These are phyloP conservation scores for Lagenidium giganteum DNA, from an alignment of 352 stramenopile genomes.

Conservation along the genomic window DNA sequence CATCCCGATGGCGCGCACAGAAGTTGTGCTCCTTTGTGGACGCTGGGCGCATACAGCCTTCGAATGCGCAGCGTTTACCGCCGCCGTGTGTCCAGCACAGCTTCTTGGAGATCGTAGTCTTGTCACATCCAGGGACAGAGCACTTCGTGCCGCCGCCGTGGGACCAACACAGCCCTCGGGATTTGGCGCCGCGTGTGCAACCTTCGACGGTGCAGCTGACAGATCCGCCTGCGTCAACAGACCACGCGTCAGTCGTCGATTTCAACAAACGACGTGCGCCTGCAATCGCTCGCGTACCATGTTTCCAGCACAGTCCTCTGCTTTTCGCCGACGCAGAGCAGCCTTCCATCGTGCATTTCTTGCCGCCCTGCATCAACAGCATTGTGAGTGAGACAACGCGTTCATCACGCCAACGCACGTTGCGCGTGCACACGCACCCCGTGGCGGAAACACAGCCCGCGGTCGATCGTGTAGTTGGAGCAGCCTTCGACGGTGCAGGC, in stretches of 20 bases:
- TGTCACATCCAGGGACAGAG: constrained; percentile 10
- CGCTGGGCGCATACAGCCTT: constrained; percentile 10
- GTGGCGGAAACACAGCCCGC: constrained; percentile 39
- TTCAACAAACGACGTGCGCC: too few species aligned
- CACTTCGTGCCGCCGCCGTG: constrained; percentile 20
- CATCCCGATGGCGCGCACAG: constrained; percentile 1
- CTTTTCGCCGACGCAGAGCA: constrained; percentile 40
- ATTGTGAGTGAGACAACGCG: too few species aligned
- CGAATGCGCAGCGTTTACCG: constrained; percentile 11
- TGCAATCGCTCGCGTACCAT: too few species aligned
- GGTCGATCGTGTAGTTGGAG: constrained; percentile 42
- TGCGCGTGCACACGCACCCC: constrained; percentile 17
- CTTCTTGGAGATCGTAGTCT: constrained; percentile 9
- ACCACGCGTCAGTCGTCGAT: too few species aligned
- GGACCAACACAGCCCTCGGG: constrained; percentile 13
- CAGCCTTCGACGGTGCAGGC: constrained; percentile 33
- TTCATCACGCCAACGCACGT: too few species aligned
- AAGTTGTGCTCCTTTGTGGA: constrained; percentile 2
- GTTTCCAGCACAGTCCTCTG: constrained; percentile 40
- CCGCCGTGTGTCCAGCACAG: constrained; percentile 12
- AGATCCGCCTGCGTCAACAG: too few species aligned
- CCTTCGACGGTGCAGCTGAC: constrained; percentile 22
- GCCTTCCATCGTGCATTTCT: constrained; percentile 31
- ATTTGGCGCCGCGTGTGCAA: constrained; percentile 22
- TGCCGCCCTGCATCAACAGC: constrained; percentile 41